phyloP scores from a whole-genome alignment of 1,284 basidiomycete species.

The Apiotrichum montevideense region DNA sequence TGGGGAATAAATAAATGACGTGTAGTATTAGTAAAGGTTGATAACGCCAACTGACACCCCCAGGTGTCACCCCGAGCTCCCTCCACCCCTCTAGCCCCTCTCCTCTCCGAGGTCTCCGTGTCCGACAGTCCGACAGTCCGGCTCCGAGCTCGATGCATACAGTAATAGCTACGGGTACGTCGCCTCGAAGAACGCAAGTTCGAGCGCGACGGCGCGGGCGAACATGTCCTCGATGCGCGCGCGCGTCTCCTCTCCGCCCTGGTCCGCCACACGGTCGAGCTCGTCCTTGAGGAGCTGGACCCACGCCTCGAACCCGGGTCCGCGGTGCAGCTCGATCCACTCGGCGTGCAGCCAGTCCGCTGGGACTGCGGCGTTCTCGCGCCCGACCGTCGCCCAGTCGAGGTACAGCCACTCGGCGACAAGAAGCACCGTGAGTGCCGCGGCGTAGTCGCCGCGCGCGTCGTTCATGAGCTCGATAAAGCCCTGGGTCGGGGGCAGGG shows the following conservation, averaged over 20 bases:
- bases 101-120: too few species aligned
- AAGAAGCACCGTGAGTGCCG: constrained; percentile 12
- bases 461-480: constrained; percentile 12
- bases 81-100: too few species aligned
- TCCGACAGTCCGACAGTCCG: too few species aligned
- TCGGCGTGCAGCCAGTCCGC: constrained; percentile 12
- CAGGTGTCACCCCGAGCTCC: too few species aligned
- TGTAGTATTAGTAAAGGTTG: too few species aligned
- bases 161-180: constrained; percentile 2
- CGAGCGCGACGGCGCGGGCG: constrained; percentile 8
- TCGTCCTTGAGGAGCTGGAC: constrained; percentile 11
- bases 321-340: constrained; percentile 22
- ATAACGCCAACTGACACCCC: too few species aligned
- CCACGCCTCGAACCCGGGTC: constrained; percentile 11
- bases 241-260: background rate
- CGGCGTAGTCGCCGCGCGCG: constrained; percentile 5
- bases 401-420: constrained; percentile 22
- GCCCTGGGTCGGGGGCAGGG: background rate
- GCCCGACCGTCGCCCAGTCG: constrained; percentile 13
- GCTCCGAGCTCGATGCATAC: too few species aligned
- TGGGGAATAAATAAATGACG: too few species aligned
- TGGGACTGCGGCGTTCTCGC: background rate
- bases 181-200: constrained; percentile 14
- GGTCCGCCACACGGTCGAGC: constrained; percentile 9
- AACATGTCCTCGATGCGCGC: constrained; percentile 7